These are phyloP conservation scores for Auriculariales sp. DNA, from an alignment of 768 basidiomycete genomes.

Conservation along the genomic window DNA sequence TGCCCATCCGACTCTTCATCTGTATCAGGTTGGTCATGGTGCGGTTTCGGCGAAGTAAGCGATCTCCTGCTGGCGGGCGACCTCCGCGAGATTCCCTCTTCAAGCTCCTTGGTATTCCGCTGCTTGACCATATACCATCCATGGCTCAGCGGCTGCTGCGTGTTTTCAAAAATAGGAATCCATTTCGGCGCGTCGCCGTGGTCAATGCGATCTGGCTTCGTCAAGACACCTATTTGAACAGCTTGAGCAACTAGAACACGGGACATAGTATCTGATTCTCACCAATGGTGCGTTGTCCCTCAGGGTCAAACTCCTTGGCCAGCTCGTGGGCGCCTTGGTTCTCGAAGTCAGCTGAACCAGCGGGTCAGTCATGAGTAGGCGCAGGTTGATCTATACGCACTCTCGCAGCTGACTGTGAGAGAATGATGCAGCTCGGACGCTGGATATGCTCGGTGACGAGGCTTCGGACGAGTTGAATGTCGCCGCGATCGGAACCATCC, in stretches of 20 bases:
- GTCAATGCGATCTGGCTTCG: conserved; percentile 57
- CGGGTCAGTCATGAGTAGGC: not conserved
- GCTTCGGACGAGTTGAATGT: conserved; percentile 46
- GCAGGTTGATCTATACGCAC: conserved; percentile 20
- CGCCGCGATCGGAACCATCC: conserved; percentile 29
- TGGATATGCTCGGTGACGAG: conserved; percentile 45
- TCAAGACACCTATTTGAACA: conserved; percentile 42
- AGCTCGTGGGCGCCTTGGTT: conserved; percentile 65
- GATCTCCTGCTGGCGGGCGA: conserved; percentile 42
- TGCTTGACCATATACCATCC: conserved; percentile 53
- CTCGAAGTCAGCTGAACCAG: conserved; percentile 52
- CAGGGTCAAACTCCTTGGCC: conserved; percentile 42
- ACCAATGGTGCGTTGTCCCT: conserved; percentile 61
- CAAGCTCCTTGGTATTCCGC: conserved; percentile 35
- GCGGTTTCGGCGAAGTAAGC: conserved; percentile 29
- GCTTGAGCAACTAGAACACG: not conserved
- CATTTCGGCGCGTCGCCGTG: conserved; percentile 39
- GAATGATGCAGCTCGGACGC: conserved; percentile 47
- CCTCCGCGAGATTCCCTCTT: conserved; percentile 39
- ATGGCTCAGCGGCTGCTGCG: conserved; percentile 23
- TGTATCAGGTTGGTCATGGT: conserved; percentile 6
- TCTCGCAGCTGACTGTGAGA: conserved; percentile 47
- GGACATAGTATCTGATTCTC: conserved; percentile 6
- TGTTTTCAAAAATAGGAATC: conserved; percentile 18
- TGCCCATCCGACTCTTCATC: conserved; percentile 25